Percentiles rank a stretch among this genome's conserved stretches.
These are phyloP conservation scores for Phlebiopsis gigantea DNA, from an alignment of 768 basidiomycete species.

Conservation along the genomic window DNA sequence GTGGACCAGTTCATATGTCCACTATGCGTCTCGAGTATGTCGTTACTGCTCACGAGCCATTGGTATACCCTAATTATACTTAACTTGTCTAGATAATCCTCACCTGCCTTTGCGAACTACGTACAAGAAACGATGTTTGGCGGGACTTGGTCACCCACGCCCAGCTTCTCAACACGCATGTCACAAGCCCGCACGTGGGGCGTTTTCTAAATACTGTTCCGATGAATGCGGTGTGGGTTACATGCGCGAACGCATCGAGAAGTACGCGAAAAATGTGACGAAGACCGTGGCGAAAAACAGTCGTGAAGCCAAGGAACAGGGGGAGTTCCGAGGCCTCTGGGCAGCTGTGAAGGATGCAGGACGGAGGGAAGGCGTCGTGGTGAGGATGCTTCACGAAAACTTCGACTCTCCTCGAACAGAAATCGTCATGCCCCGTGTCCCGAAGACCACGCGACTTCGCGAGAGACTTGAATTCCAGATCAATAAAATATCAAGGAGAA, in stretches of 20 bases:
- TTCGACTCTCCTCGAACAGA: conserved; percentile 2
- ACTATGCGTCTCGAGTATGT: conserved; percentile 68
- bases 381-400: neutral
- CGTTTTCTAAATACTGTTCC: conserved; percentile 89
- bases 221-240: conserved; percentile 79
- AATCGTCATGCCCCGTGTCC: conserved; percentile 33
- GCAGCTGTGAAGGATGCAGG: neutral
- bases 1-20: conserved; percentile 94
- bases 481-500: conserved; percentile 50
- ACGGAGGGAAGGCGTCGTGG: conserved; percentile 4
- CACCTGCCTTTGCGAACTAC: conserved; percentile 62
- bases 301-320: conserved; percentile 62
- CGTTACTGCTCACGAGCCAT: neutral
- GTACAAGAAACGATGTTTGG: conserved; percentile 76
- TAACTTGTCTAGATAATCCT: conserved; percentile 40
- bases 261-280: conserved; percentile 63
- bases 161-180: conserved; percentile 65
- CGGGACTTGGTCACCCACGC: conserved; percentile 57
- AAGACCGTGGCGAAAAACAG: conserved; percentile 64
- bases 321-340: conserved; percentile 43
- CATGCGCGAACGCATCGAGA: conserved; percentile 59
- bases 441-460: conserved; percentile 52
- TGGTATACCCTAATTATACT: conserved; percentile 8
- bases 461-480: conserved; percentile 48
- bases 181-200: conserved; percentile 73